These are phyloP conservation scores for Metschnikowia corniflorae DNA, from an alignment of 805 yeast species.

Conservation along the genomic window DNA sequence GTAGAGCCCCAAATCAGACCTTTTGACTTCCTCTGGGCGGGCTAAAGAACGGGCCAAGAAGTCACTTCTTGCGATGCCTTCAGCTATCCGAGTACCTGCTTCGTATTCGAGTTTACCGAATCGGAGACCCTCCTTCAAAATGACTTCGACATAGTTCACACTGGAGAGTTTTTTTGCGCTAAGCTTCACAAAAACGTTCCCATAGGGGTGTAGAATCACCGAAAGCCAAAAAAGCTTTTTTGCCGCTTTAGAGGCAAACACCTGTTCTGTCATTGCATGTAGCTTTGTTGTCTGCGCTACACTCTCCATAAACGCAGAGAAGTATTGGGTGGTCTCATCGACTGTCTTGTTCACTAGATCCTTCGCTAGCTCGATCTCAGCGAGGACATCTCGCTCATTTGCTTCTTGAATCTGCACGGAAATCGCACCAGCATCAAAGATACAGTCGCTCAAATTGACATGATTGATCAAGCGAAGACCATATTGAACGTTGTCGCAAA, in stretches of 20 bases:
- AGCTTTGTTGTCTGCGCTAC: not conserved
- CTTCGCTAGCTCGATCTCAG: conserved; percentile 15
- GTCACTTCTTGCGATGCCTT: conserved; percentile 3
- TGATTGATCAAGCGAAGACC: conserved; percentile 60
- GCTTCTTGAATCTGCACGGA: conserved; percentile 16
- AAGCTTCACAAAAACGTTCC: conserved; percentile 31
- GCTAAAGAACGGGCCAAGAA: conserved; percentile 20
- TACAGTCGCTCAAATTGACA: conserved; percentile 52
- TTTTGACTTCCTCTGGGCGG: conserved; percentile 20
- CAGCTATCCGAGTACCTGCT: conserved; percentile 44
- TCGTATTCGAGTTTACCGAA: conserved; percentile 56
- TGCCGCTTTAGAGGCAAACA: conserved; percentile 9
- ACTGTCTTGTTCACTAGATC: conserved; percentile 18
- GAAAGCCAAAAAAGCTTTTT: conserved; percentile 45
- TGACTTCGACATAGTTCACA: conserved; percentile 42
- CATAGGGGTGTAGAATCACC: conserved; percentile 50
- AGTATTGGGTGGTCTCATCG: conserved; percentile 22
- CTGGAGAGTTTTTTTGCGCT: conserved; percentile 35
- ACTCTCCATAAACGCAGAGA: conserved; percentile 16
- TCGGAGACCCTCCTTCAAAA: conserved; percentile 69
- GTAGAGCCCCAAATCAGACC: conserved; percentile 60
- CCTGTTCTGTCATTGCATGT: conserved; percentile 1
- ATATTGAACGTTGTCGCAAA: conserved; percentile 55
- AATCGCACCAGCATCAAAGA: conserved; percentile 45
- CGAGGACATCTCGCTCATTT: conserved; percentile 16